A percentile compares a stretch with the other conserved stretches of the same genome.
Conservation (phyloP, 2,329 filamentous ascomycete species). For the Rhynchosporium secalis region DNA sequence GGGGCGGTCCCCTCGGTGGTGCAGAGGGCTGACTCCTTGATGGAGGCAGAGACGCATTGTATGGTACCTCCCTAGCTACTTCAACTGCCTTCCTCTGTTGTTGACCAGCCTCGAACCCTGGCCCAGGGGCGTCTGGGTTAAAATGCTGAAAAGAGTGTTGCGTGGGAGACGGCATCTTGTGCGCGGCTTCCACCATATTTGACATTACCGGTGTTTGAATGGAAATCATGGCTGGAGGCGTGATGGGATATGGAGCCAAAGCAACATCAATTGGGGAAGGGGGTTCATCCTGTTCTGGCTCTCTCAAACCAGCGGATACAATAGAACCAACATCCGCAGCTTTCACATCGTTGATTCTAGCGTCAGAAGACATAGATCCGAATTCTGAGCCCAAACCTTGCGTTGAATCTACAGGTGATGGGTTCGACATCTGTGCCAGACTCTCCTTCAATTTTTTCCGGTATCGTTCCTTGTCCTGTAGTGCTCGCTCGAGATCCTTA, state of each 20-base stretch:
- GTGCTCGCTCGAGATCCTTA: slow-evolving; percentile 84
- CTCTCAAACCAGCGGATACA: slow-evolving; percentile 35
- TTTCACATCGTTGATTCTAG: slow-evolving; percentile 21
- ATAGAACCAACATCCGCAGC: slow-evolving; percentile 29
- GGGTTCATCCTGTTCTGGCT: slow-evolving; percentile 30
- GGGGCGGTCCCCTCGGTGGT: slow-evolving; percentile 39
- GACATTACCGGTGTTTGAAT: slow-evolving; percentile 21
- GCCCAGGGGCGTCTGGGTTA: slow-evolving; percentile 42
- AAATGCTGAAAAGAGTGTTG: slow-evolving; percentile 60
- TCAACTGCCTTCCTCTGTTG: slow-evolving; percentile 47
- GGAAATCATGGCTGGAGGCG: slow-evolving; percentile 59
- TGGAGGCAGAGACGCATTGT: slow-evolving; percentile 54
- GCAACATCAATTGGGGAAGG: slow-evolving; percentile 60
- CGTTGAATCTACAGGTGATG: slow-evolving; percentile 38
- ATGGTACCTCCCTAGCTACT: slow-evolving; percentile 48
- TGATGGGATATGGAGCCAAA: slow-evolving; percentile 64
- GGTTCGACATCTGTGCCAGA: slow-evolving; percentile 44
- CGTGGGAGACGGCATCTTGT: slow-evolving; percentile 60
- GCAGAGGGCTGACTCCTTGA: slow-evolving; percentile 55
- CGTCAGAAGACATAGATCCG: slow-evolving; percentile 33
- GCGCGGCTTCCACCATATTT: slow-evolving; percentile 54
- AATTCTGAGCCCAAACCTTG: slow-evolving; percentile 34
- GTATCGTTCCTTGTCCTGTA: slow-evolving; percentile 95
- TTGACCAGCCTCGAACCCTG: slow-evolving; percentile 44
- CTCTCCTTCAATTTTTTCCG: slow-evolving; percentile 85